Base-by-base conservation (phyloP, 2,329 filamentous ascomycete species). In the Penicillium frequentans region DNA sequence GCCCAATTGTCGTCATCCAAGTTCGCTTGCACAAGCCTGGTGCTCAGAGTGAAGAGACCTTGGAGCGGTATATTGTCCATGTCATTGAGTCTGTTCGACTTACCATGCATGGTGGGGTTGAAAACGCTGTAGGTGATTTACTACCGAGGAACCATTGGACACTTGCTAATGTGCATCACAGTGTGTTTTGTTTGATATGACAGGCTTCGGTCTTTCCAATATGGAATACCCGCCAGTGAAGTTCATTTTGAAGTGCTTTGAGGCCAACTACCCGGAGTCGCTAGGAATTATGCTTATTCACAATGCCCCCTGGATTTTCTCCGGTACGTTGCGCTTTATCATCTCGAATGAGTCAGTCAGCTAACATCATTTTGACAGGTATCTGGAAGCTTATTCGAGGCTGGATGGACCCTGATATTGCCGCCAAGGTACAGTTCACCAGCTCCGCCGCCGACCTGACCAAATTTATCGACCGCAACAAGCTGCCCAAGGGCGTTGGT, bases 181-280 rank as follows among this genome's bases (percentile, higher is more conserved):
- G 90, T 93, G 90, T 29, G 85, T 98, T 60, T 77, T 98, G 35
- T 98, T 99, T 69, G 93, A 99, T 72, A 92, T 98, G 90, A 96
- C 90, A 2, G 86, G 88, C 50, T 98, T 98, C 73, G 90, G 89
- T 11, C 83, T 97, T 78, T 90, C 93, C 13, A 98, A 99, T 76
- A 97, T 98, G 95, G 95, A 99, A 76, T 98, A 98, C 74, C 86
- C 90, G 0, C 93, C 95, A 0, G 90, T 99, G 52, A 97, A 96
- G 71, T 97, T 97, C 76, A 96, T 98, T 87, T 95, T 97, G 73
- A 95, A 95, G 75, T 96, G 91, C 73, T 97, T 98, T 70, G 93
- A 98, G 79, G 93, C 93, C 55, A 97, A 97, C 72, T 98, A 97
- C 68, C 93, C 93, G 0, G 93, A 98, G 74, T 93, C 86, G 50